Conservation (phyloP, 164 flowering plant genomes). For the Berberis thunbergii region DNA sequence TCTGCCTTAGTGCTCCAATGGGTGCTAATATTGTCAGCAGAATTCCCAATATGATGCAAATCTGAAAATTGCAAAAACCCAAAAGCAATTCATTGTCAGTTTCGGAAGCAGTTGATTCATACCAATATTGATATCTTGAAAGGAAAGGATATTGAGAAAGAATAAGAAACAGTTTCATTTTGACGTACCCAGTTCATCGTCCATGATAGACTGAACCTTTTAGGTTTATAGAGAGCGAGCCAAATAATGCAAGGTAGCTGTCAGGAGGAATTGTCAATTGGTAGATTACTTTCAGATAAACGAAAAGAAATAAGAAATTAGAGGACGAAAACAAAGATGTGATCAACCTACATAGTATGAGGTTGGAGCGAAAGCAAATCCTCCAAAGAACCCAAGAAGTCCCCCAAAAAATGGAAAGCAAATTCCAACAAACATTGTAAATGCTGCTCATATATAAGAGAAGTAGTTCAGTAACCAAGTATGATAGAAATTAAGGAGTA, state of each 20-base stretch:
- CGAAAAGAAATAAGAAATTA: neutral
- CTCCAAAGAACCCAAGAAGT: conserved; percentile 1
- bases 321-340: neutral
- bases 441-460: neutral
- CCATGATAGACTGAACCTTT: neutral
- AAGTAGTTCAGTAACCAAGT: neutral
- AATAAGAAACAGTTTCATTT: neutral
- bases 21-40: neutral
- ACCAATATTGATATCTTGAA: no score
- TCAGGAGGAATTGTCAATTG: neutral
- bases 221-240: neutral
- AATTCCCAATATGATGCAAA: neutral
- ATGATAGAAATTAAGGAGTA: no score
- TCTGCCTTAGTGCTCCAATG: neutral
- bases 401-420: neutral
- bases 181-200: neutral
- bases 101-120: no score
- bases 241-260: neutral
- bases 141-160: no score
- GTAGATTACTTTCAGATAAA: neutral
- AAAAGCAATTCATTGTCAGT: neutral
- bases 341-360: neutral
- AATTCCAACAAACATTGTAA: neutral
- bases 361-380: neutral
- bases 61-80: neutral